A percentile compares a stretch with the other conserved stretches of the same genome.
Conservation (phyloP, 306 rosid species). For the Gynostemma pentaphyllum region DNA sequence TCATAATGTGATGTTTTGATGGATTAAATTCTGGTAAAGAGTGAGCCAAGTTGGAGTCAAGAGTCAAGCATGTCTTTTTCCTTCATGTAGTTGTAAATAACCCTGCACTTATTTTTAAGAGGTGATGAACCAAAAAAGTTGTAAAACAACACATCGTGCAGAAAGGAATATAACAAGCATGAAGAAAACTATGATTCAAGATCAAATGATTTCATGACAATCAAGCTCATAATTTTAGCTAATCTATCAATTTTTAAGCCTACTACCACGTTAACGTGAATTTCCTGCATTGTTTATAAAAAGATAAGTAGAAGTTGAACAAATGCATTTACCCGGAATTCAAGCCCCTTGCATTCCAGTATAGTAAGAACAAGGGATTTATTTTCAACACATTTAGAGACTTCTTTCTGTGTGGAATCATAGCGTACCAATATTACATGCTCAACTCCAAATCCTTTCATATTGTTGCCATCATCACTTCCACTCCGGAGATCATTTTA, state of each 20-base stretch:
- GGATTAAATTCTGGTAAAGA: conserved; percentile 27
- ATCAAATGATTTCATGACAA: neutral
- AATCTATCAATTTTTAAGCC: neutral
- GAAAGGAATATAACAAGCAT: neutral
- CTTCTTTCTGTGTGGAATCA: conserved; percentile 34
- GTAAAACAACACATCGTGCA: conserved; percentile 59
- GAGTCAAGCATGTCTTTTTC: conserved; percentile 48
- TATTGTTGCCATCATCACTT: conserved; percentile 15
- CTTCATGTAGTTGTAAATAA: conserved; percentile 49
- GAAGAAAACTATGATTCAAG: neutral
- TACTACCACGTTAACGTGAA: neutral
- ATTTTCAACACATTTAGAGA: conserved; percentile 39
- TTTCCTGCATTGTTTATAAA: neutral
- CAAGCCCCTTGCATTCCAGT: conserved; percentile 81
- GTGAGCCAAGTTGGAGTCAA: conserved; percentile 11
- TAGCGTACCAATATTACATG: conserved; percentile 78
- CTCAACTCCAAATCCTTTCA: conserved; percentile 74
- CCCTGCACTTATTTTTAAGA: conserved; percentile 51
- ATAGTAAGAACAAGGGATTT: conserved; percentile 67
- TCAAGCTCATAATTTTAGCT: neutral
- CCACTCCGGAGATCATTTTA: conserved; percentile 46
- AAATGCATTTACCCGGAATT: conserved; percentile 47
- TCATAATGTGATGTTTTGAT: conserved; percentile 49
- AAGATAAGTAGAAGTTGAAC: neutral
- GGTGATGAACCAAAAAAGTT: conserved; percentile 66